Evolutionary conservation across 768 basidiomycete species (phyloP).

Genomic region (Tylopilus felleus): DNA sequence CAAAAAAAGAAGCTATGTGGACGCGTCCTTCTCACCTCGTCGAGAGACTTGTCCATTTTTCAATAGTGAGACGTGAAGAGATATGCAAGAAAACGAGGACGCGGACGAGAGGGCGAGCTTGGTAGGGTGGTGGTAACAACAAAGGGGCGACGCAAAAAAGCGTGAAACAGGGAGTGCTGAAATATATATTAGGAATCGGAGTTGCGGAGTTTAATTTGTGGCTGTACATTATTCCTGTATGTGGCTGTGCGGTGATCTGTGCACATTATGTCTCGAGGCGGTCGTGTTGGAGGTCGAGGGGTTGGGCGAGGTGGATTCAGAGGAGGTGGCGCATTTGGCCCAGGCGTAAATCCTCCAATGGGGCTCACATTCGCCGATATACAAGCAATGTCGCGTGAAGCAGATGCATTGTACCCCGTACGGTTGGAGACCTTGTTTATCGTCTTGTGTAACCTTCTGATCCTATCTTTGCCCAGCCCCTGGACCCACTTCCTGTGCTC

Average conservation of each 20-base stretch:
- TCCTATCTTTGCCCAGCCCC: conserved; percentile 42
- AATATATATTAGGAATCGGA: conserved; percentile 27
- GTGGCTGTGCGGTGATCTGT: conserved; percentile 11
- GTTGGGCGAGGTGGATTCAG: conserved; percentile 64
- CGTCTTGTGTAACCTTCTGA: conserved; percentile 19
- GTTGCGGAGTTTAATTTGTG: conserved; percentile 24
- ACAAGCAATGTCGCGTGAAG: conserved; percentile 72
- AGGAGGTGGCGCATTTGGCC: conserved; percentile 39
- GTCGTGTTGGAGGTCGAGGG: conserved; percentile 46
- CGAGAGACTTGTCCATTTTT: conserved; percentile 61
- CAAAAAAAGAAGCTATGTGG: conserved; percentile 1
- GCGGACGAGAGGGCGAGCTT: background rate
- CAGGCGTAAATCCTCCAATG: conserved; percentile 57
- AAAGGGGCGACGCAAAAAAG: conserved; percentile 28
- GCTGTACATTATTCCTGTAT: background rate
- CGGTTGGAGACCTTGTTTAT: conserved; percentile 34
- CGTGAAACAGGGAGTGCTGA: background rate
- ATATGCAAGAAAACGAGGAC: background rate
- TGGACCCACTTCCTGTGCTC: conserved; percentile 63
- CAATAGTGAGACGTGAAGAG: background rate
- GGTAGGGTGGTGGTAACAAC: conserved; percentile 22
- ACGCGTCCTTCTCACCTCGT: conserved; percentile 55
- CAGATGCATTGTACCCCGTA: conserved; percentile 78
- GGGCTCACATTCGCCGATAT: conserved; percentile 80
- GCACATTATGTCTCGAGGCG: conserved; percentile 49